Evolutionary conservation across 305 asterid species (phyloP).

Genomic region (Solanum hybrid): DNA sequence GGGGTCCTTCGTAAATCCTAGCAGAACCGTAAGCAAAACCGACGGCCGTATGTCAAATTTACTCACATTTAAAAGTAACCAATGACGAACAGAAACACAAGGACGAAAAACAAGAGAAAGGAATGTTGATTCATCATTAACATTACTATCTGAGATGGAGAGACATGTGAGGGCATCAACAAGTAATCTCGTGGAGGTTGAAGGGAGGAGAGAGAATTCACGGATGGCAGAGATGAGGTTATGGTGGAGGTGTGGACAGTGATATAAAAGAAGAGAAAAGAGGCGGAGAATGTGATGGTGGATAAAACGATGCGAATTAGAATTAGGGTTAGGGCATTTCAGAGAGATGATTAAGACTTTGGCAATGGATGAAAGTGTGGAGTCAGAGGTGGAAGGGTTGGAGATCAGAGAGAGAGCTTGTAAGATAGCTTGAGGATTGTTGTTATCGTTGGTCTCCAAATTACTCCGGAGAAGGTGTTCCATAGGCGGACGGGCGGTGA

Average conservation of each 20-base stretch:
- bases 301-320: slow-evolving; percentile 17
- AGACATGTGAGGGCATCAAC: slow-evolving; percentile 34
- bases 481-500: not conserved
- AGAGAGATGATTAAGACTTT: slow-evolving; percentile 34
- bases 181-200: slow-evolving; percentile 29
- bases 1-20: slow-evolving; percentile 88
- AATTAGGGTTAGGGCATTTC: slow-evolving; percentile 24
- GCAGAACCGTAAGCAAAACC: slow-evolving; percentile 55
- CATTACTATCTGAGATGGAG: not conserved
- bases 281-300: slow-evolving; percentile 39
- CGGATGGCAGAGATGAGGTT: slow-evolving; percentile 21
- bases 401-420: slow-evolving; percentile 44
- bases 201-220: slow-evolving; percentile 29
- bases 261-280: slow-evolving; percentile 32
- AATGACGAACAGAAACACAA: slow-evolving; percentile 40
- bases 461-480: slow-evolving; percentile 16
- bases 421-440: slow-evolving; percentile 3
- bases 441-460: not conserved
- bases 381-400: slow-evolving; percentile 51
- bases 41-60: slow-evolving; percentile 54
- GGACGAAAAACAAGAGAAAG: slow-evolving; percentile 57
- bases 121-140: slow-evolving; percentile 56
- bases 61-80: slow-evolving; percentile 51
- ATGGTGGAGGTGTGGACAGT: slow-evolving; percentile 34
- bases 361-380: slow-evolving; percentile 34